phyloP scores from a whole-genome alignment of 305 asterid genomes.

The Fraxinus sp. region DNA sequence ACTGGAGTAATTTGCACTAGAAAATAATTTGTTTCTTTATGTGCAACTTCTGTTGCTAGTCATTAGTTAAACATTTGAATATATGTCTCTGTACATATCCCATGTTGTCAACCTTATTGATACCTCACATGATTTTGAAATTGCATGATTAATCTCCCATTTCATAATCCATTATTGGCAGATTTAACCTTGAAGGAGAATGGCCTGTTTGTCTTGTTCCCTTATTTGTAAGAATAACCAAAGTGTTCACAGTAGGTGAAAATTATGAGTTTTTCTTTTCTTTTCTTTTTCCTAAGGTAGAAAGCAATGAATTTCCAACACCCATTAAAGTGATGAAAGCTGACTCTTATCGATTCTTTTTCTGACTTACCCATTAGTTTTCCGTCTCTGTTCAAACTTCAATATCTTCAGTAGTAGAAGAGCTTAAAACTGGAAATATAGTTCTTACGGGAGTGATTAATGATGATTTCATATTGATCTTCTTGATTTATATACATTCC shows the following conservation, averaged over 20 bases:
- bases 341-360: neutral
- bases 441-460: neutral
- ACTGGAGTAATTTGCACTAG: slow-evolving; percentile 6
- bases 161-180: no score
- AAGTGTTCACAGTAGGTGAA: neutral
- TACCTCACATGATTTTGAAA: no score
- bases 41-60: no score
- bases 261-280: neutral
- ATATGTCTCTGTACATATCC: no score
- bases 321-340: neutral
- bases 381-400: no score
- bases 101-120: no score
- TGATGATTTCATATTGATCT: neutral
- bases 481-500: neutral
- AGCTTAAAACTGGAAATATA: neutral
- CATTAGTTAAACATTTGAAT: no score
- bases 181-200: no score
- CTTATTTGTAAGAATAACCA: neutral
- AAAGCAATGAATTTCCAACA: neutral
- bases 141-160: no score
- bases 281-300: no score
- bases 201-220: neutral
- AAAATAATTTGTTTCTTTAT: neutral
- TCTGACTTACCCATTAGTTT: neutral
- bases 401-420: neutral